phyloP scores from a whole-genome alignment of 192 early-diverging fungal species.

The Backusella westeae region DNA sequence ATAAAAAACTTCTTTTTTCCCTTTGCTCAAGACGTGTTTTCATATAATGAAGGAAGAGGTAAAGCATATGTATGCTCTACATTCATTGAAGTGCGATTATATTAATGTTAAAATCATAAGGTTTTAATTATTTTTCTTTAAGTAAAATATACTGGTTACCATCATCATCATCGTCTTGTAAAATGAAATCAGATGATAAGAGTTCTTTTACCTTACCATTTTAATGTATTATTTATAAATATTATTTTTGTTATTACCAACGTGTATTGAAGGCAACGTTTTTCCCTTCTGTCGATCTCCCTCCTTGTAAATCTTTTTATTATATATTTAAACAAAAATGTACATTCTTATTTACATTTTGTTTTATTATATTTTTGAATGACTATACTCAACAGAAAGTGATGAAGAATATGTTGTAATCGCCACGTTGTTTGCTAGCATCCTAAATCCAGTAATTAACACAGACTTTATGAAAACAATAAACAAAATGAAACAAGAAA shows the following conservation, averaged over 20 bases:
- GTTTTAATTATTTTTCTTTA: background rate
- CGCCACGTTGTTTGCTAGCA: background rate
- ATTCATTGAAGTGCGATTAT: too few relatives aligned
- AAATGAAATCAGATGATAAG: background rate
- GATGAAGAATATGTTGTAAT: background rate
- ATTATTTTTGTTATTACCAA: background rate
- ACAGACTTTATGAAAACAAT: background rate
- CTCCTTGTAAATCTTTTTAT: background rate
- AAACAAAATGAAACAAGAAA: background rate
- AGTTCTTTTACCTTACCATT: background rate
- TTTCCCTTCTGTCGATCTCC: background rate
- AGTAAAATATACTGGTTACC: too few relatives aligned
- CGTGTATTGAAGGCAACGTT: background rate
- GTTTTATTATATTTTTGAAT: background rate
- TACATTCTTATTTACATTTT: constrained; percentile 1
- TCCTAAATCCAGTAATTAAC: background rate
- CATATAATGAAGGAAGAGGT: too few relatives aligned
- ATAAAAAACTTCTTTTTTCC: background rate
- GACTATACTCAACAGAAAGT: background rate
- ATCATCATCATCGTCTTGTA: background rate
- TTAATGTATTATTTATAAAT: background rate
- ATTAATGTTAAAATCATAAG: background rate
- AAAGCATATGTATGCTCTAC: too few relatives aligned
- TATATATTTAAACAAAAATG: background rate
- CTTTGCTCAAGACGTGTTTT: background rate